Base-by-base conservation (phyloP, 1,139 yeast species). In the Suhomyces terraborum region DNA sequence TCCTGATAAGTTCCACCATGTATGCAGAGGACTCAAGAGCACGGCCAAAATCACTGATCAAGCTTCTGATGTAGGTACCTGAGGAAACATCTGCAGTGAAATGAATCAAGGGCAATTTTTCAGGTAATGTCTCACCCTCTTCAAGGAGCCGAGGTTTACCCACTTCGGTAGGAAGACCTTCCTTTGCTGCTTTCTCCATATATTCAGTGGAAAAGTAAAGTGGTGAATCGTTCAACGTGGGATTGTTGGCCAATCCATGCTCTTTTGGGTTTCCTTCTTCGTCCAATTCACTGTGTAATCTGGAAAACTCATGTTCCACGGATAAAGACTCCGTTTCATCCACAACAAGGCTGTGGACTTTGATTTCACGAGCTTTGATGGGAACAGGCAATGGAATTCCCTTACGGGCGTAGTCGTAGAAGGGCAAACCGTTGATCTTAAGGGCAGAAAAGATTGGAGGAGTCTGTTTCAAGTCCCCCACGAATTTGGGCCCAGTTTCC, bases 371-470 rank as follows among this genome's bases (percentile, higher is more conserved):
- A 1, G 86, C 77, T 55, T 87, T 82, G 42, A 94, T 88, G 16
- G 83, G 78, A 41, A 79, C 77, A 0, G 98, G 98, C 28, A 93
- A 72, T 0, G 96, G 94, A 32, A 79, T 72, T 0, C 95, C 95
- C 50, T 86, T 80, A 52, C 98, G 76, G 1, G 98, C 98, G 59
- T 94, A 94, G 53, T 91, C 97, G 59, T 93, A 91, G 41, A 94
- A 67, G 4, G 96, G 95, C 62, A 84, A 89, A 20, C 99, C 99
- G 55, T 89, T 84, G 82, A 94, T 85, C 58, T 91, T 93, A 49
- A 94, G 69, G 0, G 98, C 98, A 26, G 97, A 88, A 60, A 81
- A 93, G 12, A 93, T 84, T 0, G 99, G 98, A 9, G 99, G 98
- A 1, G 95, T 86, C 63, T 94, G 99, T 53, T 77, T 75, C 43